Evolutionary conservation across 148 eudicot genomes (phyloP).

Genomic region (Camellia sinensis): DNA sequence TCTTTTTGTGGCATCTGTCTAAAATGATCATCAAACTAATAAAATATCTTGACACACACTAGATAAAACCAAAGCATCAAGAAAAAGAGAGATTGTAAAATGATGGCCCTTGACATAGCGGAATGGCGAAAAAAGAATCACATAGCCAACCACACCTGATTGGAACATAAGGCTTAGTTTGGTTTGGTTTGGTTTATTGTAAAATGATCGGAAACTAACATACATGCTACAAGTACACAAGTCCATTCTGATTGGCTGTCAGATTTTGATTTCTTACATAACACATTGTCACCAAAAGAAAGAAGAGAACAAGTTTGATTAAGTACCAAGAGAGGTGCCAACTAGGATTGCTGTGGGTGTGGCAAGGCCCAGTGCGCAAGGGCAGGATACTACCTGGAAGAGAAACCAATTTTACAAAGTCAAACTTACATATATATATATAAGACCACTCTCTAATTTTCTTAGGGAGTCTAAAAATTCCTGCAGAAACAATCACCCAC

Average conservation of each 20-base stretch:
- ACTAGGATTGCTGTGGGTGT: conserved; percentile 97
- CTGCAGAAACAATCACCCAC: background rate
- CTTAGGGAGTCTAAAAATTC: background rate
- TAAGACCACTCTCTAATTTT: background rate
- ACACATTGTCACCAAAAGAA: background rate
- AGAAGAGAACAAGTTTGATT: conserved; percentile 10
- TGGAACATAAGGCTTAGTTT: no score
- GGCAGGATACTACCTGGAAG: conserved; percentile 91
- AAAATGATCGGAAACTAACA: background rate
- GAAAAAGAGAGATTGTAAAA: background rate
- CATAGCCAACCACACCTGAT: no score
- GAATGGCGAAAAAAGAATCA: no score
- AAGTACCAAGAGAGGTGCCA: conserved; percentile 88
- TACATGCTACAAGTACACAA: conserved; percentile 7
- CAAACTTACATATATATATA: background rate
- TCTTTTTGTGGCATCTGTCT: background rate
- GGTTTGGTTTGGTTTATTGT: no score
- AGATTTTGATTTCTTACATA: background rate
- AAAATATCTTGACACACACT: background rate
- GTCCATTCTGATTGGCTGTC: background rate
- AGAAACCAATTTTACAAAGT: conserved; percentile 7
- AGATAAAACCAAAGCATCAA: conserved; percentile 4
- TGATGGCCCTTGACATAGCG: no score
- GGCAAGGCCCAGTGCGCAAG: conserved; percentile 98
- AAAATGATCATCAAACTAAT: conserved; percentile 2